Percentiles rank a stretch among this genome's conserved stretches.
Evolutionary conservation across 495 filamentous ascomycete genomes (phyloP).

Genomic region (Aspergillus avenaceus): DNA sequence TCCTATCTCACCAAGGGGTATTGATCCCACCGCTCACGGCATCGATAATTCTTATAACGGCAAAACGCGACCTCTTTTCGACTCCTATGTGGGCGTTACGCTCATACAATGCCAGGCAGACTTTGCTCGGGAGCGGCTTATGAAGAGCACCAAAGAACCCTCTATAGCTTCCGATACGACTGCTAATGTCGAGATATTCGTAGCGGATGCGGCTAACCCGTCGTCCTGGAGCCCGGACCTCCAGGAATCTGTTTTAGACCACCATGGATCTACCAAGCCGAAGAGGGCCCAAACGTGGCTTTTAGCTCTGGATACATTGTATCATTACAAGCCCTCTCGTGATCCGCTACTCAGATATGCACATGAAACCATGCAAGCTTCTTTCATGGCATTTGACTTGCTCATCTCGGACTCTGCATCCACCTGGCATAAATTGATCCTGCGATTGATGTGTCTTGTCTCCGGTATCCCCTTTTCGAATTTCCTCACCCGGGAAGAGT

Average conservation of each 20-base stretch:
- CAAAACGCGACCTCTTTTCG: slow-evolving; percentile 15
- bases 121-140: slow-evolving; percentile 22
- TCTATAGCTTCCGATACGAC: not conserved
- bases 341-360: slow-evolving; percentile 34
- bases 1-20: not conserved
- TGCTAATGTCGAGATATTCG: slow-evolving; percentile 21
- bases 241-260: slow-evolving; percentile 9
- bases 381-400: slow-evolving; percentile 43
- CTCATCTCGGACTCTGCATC: slow-evolving; percentile 20
- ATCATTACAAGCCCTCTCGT: slow-evolving; percentile 48
- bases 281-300: slow-evolving; percentile 30
- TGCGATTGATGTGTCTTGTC: slow-evolving; percentile 29
- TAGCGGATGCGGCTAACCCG: slow-evolving; percentile 30
- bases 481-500: slow-evolving; percentile 53
- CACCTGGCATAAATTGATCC: slow-evolving; percentile 18
- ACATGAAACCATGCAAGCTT: slow-evolving; percentile 26
- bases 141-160: not conserved
- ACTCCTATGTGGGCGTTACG: slow-evolving; percentile 43
- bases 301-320: slow-evolving; percentile 46
- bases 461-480: slow-evolving; percentile 33
- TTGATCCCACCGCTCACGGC: not conserved
- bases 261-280: not conserved
- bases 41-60: not conserved
- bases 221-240: slow-evolving; percentile 22
- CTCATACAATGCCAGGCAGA: slow-evolving; percentile 27